Percentiles rank a stretch among this genome's conserved stretches.
Evolutionary conservation across 2,329 filamentous ascomycete species (phyloP).

Genomic region (Ophiostoma himal-ulmi): DNA sequence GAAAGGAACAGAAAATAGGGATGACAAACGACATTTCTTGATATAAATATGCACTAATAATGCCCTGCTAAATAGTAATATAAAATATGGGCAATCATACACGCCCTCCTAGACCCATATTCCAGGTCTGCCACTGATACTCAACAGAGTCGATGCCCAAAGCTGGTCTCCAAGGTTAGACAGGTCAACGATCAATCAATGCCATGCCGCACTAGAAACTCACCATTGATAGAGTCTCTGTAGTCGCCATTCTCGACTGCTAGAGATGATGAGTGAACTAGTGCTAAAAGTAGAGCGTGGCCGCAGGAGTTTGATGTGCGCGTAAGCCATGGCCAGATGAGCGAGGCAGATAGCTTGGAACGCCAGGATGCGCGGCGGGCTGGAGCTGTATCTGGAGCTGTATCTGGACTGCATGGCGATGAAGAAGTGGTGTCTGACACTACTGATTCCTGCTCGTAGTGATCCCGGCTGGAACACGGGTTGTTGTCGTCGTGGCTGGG

Average conservation of each 20-base stretch:
- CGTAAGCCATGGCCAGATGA: constrained; percentile 19
- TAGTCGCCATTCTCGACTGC: not conserved
- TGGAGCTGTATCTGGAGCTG: not conserved
- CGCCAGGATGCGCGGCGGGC: constrained; percentile 7
- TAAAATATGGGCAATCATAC: not conserved
- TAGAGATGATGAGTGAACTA: not conserved
- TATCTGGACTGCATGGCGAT: not conserved
- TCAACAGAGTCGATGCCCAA: constrained; percentile 19
- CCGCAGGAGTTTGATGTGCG: constrained; percentile 14
- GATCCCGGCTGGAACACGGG: not conserved
- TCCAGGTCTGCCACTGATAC: constrained; percentile 21
- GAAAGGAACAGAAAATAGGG: not conserved
- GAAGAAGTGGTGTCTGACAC: not conserved
- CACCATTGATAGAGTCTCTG: not conserved
- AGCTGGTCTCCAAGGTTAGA: constrained; percentile 11
- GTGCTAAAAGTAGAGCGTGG: not conserved
- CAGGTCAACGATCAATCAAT: not conserved
- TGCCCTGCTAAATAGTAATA: not conserved
- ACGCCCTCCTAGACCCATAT: not conserved
- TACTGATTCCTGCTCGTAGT: not conserved
- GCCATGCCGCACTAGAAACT: not conserved
- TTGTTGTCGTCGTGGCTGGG: not conserved
- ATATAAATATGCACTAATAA: too few relatives aligned
- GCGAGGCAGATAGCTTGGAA: constrained; percentile 1
- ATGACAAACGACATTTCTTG: not conserved